Percentiles rank a stretch among this genome's conserved stretches.
Evolutionary conservation across 257 asterid species (phyloP).

Genomic region (Nemophila menziesii): DNA sequence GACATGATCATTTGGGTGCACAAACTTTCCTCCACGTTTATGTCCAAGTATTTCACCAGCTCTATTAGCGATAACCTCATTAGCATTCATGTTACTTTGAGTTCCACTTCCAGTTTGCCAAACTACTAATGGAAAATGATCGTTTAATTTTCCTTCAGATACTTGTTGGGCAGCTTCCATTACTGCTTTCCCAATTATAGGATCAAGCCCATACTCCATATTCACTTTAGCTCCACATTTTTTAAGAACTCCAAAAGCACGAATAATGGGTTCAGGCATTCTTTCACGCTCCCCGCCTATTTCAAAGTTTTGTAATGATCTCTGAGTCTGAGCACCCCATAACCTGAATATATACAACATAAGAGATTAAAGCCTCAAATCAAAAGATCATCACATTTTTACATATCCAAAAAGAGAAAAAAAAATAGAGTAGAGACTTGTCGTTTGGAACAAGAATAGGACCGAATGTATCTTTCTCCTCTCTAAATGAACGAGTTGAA

Average conservation of each 20-base stretch:
- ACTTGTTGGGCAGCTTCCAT: constrained; percentile 99
- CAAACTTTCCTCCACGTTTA: constrained; percentile 76
- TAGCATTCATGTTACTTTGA: constrained; percentile 99
- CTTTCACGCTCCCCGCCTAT: constrained; percentile 94
- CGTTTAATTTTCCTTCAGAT: constrained; percentile 84
- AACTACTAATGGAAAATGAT: constrained; percentile 93
- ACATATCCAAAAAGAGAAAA: not conserved
- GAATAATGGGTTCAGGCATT: constrained; percentile 93
- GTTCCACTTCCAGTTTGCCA: constrained; percentile 99
- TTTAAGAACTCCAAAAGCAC: constrained; percentile 89
- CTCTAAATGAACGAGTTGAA: constrained; percentile 42
- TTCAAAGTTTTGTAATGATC: constrained; percentile 90
- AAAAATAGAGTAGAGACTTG: constrained; percentile 23
- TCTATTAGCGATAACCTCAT: constrained; percentile 98
- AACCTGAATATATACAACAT: constrained; percentile 32
- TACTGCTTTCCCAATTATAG: constrained; percentile 76
- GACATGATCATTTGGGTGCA: constrained; percentile 97
- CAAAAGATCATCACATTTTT: not conserved
- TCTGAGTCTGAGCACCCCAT: constrained; percentile 98
- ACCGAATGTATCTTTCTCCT: constrained; percentile 87
- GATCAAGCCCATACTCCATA: constrained; percentile 93
- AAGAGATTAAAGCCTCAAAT: too few species aligned
- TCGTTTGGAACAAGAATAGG: constrained; percentile 81
- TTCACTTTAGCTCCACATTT: constrained; percentile 96
- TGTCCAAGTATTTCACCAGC: constrained; percentile 97